A percentile compares a stretch with the other conserved stretches of the same genome.
Evolutionary conservation across 495 filamentous ascomycete genomes (phyloP).

Genomic region (Penicillium macrosclerotiorum): DNA sequence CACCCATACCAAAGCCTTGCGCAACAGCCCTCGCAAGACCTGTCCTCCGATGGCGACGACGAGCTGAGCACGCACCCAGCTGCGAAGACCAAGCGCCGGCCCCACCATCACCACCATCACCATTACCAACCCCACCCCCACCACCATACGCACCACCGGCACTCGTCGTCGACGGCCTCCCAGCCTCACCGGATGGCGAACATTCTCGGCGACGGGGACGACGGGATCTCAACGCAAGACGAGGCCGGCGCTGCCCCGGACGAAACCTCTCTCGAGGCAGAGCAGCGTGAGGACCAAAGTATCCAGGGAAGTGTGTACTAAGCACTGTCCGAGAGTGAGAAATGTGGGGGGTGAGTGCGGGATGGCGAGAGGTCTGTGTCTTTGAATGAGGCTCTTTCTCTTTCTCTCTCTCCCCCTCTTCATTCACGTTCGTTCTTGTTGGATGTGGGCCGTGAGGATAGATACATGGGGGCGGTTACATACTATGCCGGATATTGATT

Average conservation of each 20-base stretch:
- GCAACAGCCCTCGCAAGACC: conserved; percentile 37
- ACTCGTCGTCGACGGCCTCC: conserved; percentile 14
- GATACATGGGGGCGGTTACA: no score
- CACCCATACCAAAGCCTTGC: neutral
- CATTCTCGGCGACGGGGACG: conserved; percentile 40
- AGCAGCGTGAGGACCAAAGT: conserved; percentile 35
- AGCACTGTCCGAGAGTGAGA: conserved; percentile 1
- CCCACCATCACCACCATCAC: conserved; percentile 28
- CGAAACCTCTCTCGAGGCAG: conserved; percentile 22
- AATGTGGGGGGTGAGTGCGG: no score
- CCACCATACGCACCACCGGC: conserved; percentile 13
- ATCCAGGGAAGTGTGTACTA: conserved; percentile 40
- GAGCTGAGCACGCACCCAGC: conserved; percentile 40
- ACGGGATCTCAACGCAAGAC: conserved; percentile 18
- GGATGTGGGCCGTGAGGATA: no score
- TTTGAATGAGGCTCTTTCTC: no score
- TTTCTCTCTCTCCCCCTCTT: no score
- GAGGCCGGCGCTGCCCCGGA: no score
- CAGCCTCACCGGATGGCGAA: conserved; percentile 39
- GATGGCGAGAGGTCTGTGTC: no score
- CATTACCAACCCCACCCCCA: conserved; percentile 16
- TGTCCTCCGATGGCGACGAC: conserved; percentile 52
- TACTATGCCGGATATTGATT: no score
- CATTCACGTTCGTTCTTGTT: no score
- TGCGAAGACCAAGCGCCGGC: conserved; percentile 23